These are phyloP conservation scores for Zygosaccharomyces lentus DNA, from an alignment of 805 yeast genomes.

Conservation along the genomic window DNA sequence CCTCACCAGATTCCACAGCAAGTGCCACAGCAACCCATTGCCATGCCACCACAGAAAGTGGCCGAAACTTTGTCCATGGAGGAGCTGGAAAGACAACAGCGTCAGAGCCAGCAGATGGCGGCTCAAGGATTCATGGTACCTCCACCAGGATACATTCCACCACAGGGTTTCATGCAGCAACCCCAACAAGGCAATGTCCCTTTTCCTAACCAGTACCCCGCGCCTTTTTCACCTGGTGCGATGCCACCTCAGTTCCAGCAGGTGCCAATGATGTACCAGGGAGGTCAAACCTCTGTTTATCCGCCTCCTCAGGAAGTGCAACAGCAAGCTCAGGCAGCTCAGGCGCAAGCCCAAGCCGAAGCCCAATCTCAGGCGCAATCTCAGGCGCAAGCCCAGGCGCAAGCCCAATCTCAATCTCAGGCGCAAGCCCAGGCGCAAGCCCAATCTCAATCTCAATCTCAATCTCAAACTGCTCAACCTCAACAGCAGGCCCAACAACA, in stretches of 20 bases:
- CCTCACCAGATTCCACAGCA: slow-evolving; percentile 25
- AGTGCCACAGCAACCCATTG: slow-evolving; percentile 18
- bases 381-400: slow-evolving; percentile 5
- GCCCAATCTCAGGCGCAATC: slow-evolving; percentile 3
- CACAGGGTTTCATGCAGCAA: slow-evolving; percentile 20
- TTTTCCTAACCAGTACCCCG: slow-evolving; percentile 27
- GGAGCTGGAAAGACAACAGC: slow-evolving; percentile 67
- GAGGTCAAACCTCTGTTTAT: slow-evolving; percentile 10
- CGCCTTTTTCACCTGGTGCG: slow-evolving; percentile 14
- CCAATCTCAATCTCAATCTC: neutral
- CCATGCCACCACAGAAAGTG: slow-evolving; percentile 13
- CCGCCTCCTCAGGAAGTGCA: slow-evolving; percentile 12
- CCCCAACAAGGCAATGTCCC: slow-evolving; percentile 21
- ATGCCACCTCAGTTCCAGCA: slow-evolving; percentile 23
- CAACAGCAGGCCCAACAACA: neutral
- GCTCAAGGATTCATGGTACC: slow-evolving; percentile 28
- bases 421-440: slow-evolving; percentile 2
- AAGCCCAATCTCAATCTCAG: neutral
- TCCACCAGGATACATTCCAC: slow-evolving; percentile 32
- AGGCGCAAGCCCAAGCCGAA: slow-evolving; percentile 3
- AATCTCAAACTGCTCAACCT: neutral
- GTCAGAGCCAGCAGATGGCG: slow-evolving; percentile 27
- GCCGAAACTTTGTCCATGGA: slow-evolving; percentile 59
- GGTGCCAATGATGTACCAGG: slow-evolving; percentile 16
- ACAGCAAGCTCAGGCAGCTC: slow-evolving; percentile 14